Evolutionary conservation across 1,284 basidiomycete genomes (phyloP).

Genomic region (Phylloboletellus chloephorus): DNA sequence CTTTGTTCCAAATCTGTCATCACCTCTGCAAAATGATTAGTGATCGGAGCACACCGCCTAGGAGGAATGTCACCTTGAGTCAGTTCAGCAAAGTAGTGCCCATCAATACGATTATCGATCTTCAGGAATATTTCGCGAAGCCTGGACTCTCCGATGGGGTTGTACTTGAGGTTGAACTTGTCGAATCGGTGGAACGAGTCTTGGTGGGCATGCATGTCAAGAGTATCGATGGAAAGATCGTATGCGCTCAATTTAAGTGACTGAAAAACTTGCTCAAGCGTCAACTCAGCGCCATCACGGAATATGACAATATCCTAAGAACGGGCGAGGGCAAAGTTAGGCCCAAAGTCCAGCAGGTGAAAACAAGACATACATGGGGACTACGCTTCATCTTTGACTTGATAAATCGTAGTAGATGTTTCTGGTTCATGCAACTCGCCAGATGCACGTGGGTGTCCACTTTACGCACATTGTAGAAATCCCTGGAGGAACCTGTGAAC

Average conservation of each 20-base stretch:
- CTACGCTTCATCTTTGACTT: slow-evolving; percentile 92
- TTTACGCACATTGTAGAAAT: slow-evolving; percentile 98
- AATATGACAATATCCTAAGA: slow-evolving; percentile 90
- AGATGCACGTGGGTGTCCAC: slow-evolving; percentile 99
- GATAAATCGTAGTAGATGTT: slow-evolving; percentile 98
- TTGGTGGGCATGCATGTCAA: slow-evolving; percentile 99
- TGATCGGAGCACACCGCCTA: slow-evolving; percentile 1
- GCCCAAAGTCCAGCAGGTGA: neutral
- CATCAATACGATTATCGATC: slow-evolving; percentile 92
- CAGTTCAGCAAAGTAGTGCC: slow-evolving; percentile 91
- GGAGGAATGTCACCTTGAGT: slow-evolving; percentile 61
- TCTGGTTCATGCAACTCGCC: slow-evolving; percentile 99
- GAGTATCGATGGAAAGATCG: slow-evolving; percentile 96
- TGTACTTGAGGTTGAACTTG: slow-evolving; percentile 92
- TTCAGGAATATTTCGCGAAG: slow-evolving; percentile 98
- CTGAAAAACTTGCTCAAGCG: slow-evolving; percentile 91
- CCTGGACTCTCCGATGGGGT: slow-evolving; percentile 92
- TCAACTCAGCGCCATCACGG: slow-evolving; percentile 87
- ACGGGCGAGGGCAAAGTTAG: neutral
- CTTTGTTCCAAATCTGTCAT: slow-evolving; percentile 96
- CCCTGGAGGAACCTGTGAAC: slow-evolving; percentile 45
- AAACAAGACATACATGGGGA: slow-evolving; percentile 50
- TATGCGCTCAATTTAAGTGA: slow-evolving; percentile 95
- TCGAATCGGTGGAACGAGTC: slow-evolving; percentile 98
- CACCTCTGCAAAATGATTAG: slow-evolving; percentile 57